Evolutionary conservation across 305 asterid species (phyloP), one percentile per base, ranked within the genome.

Genomic region (Rubia occidens): DNA sequence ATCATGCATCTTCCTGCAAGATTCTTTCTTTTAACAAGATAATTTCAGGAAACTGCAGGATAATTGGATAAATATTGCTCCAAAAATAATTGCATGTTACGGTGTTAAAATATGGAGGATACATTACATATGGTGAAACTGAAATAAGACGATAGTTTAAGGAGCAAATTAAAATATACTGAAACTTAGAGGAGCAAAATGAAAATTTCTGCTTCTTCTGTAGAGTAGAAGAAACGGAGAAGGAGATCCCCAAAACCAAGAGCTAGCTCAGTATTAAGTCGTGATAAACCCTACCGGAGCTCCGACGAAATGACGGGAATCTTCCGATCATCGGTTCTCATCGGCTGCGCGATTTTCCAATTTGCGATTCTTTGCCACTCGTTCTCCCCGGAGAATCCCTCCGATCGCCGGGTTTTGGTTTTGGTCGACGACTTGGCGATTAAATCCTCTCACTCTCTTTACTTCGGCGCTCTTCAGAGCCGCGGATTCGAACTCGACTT

Each of bases 371-470:
- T 82, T 2, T 81, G 83, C 81, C 64, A 76, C 44, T 81, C 93
- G 39, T 88, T 90, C 82, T 85, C 91, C 8, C 88, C 85, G 44
- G 89, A 85, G 29, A 83, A 72, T 60, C 94, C 97, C 69, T 80
- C 87, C 5, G 94, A 88, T 82, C 86, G 94, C 49, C 85, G 87
- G 70, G 54, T 88, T 67, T 74, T 88, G 79, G 91, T 90, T 54
- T 76, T 90, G 70, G 82, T 90, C 20, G 95, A 88, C 18, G 89
- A 90, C 72, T 82, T 87, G 63, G 88, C 91, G 40, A 69, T 85
- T 14, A 84, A 83, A 77, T 86, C 91, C 32, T 86, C 94, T 55
- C 94, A 90, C 72, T 90, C 97, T 29, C 60, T 90, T 66, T 90
- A 68, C 81, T 90, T 90, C 81, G 79, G 82, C 32, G 81, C 95